Evolutionary conservation across 116 monocot species (phyloP).

Genomic region (Cymodocea nodosa): DNA sequence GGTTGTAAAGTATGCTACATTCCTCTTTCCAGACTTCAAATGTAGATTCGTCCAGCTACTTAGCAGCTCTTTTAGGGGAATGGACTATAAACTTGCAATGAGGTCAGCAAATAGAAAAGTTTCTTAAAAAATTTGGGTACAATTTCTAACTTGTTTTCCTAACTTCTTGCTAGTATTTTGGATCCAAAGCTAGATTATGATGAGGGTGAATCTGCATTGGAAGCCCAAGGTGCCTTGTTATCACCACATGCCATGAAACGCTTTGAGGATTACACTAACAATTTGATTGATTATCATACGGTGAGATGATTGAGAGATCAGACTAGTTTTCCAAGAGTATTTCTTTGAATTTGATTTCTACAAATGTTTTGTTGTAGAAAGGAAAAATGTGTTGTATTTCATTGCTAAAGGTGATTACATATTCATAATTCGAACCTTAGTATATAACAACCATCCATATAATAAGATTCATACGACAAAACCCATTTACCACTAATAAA

Average conservation of each 20-base stretch:
- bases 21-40: conserved; percentile 50
- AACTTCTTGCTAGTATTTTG: conserved; percentile 39
- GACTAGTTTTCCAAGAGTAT: not conserved
- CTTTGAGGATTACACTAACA: conserved; percentile 67
- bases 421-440: no score
- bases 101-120: conserved; percentile 28
- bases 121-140: not conserved
- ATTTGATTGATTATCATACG: conserved; percentile 67
- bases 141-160: not conserved
- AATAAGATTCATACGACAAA: no score
- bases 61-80: conserved; percentile 34
- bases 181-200: conserved; percentile 52
- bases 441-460: no score
- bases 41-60: conserved; percentile 64
- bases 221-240: conserved; percentile 24
- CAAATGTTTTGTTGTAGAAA: no score
- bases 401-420: no score
- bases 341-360: no score
- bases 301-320: conserved; percentile 21
- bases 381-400: no score
- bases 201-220: conserved; percentile 23
- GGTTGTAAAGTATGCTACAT: not conserved
- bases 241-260: conserved; percentile 86
- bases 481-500: no score
- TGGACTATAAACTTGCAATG: conserved; percentile 85